Evolutionary conservation across 2,329 filamentous ascomycete genomes (phyloP), one percentile per base, ranked within the genome.

Genomic region (Paecilomyces dactylethromorphus): DNA sequence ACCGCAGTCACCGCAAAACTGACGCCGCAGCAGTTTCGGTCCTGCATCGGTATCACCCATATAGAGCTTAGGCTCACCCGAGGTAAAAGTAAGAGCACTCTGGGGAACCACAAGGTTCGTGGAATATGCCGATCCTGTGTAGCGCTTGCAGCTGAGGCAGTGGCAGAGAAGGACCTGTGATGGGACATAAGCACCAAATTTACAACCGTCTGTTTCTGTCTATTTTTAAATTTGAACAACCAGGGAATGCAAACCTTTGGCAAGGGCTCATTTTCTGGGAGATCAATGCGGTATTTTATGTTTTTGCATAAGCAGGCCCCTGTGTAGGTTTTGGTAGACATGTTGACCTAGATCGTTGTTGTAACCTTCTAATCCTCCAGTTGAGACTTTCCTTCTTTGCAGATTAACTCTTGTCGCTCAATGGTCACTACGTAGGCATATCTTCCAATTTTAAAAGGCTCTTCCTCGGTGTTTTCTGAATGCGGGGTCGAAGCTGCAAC

Each of bases 61-160:
- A 55, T 60, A 66, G 12, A 66, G 24, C 53, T 67, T 68, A 1
- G 66, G 66, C 3, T 58, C 55, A 45, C 63, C 64, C 26, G 55
- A 54, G 13, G 63, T 66, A 59, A 62, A 68, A 39, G 56, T 50
- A 12, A 68, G 52, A 3, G 31, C 33, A 2, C 60, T 50, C 18
- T 57, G 45, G 0, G 65, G 60, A 31, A 68, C 50, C 53, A 65
- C 55, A 29, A 68, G 58, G 57, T 68, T 69, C 49, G 65, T 54
- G 4, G 66, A 68, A 59, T 68, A 69, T 49, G 57, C 57, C 13
- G 62, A 60, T 56, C 66, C 65, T 2, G 66, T 66, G 59, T 68
- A 65, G 22, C 64, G 65, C 39, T 68, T 68, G 62, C 66, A 68
- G 58, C 51, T 63, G 49, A 39, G 62, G 59, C 66, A 68, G 62